These are phyloP conservation scores for Botryotinia narcissicola DNA, from an alignment of 2,329 filamentous ascomycete species.

Conservation along the genomic window DNA sequence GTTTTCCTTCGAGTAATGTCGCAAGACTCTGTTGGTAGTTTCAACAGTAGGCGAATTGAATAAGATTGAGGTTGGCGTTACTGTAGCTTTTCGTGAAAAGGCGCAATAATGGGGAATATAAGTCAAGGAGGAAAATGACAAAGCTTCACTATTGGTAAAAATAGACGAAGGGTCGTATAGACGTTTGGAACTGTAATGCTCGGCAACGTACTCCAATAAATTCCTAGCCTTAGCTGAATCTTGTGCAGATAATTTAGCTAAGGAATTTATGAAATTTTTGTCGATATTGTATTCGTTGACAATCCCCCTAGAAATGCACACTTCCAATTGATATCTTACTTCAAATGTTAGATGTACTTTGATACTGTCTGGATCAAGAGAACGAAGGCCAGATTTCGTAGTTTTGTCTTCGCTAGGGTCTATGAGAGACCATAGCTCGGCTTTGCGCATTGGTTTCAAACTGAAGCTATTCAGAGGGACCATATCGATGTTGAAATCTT, in stretches of 20 bases:
- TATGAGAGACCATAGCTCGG: constrained; percentile 46
- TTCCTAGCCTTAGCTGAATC: constrained; percentile 53
- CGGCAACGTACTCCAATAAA: constrained; percentile 72
- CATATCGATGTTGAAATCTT: constrained; percentile 69
- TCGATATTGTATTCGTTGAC: constrained; percentile 75
- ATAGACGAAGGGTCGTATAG: constrained; percentile 71
- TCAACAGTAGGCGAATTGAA: constrained; percentile 77
- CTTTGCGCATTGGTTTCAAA: constrained; percentile 38
- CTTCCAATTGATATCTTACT: constrained; percentile 87
- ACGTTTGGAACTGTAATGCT: constrained; percentile 51
- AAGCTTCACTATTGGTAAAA: constrained; percentile 56
- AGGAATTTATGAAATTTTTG: constrained; percentile 61
- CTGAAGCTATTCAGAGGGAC: constrained; percentile 45
- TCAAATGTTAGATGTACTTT: constrained; percentile 57
- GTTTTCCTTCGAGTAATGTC: constrained; percentile 60
- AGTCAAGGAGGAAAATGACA: constrained; percentile 47
- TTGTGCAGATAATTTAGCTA: constrained; percentile 51
- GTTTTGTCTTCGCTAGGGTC: constrained; percentile 29
- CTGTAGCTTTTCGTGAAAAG: constrained; percentile 69
- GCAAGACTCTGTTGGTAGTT: constrained; percentile 81
- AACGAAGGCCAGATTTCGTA: constrained; percentile 27
- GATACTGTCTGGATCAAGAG: constrained; percentile 34
- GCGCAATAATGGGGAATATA: constrained; percentile 70
- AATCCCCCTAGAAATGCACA: constrained; percentile 77
- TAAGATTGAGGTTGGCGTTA: constrained; percentile 83